These are phyloP conservation scores for Pelargonium citronellum DNA, from an alignment of 441 rosid genomes.

Conservation along the genomic window DNA sequence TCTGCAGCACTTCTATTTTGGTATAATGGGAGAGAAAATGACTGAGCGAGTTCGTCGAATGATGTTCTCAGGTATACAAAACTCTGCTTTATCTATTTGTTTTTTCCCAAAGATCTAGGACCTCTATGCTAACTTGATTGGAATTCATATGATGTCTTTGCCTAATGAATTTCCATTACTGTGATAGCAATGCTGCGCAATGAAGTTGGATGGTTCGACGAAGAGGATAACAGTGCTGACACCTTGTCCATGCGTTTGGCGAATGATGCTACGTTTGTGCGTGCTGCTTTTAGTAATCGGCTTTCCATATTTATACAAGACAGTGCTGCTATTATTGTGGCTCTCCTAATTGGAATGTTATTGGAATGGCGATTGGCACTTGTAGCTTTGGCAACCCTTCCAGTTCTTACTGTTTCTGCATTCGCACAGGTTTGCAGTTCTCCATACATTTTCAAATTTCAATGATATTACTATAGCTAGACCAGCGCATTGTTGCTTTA, in stretches of 20 bases:
- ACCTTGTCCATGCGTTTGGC: constrained; percentile 95
- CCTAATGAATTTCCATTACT: constrained; percentile 22
- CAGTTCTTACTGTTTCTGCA: constrained; percentile 82
- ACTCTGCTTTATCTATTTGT: neutral
- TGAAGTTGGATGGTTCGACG: constrained; percentile 99
- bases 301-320: constrained; percentile 94
- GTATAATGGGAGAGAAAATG: constrained; percentile 99
- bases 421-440: constrained; percentile 77
- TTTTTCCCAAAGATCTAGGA: neutral
- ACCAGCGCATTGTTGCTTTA: neutral
- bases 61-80: constrained; percentile 91
- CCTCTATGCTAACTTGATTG: no score
- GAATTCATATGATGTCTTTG: neutral
- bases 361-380: constrained; percentile 89
- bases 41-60: constrained; percentile 94
- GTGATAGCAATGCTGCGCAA: constrained; percentile 89
- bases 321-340: constrained; percentile 79
- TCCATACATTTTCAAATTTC: constrained; percentile 17
- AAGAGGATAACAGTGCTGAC: constrained; percentile 93
- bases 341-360: constrained; percentile 75
- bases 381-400: constrained; percentile 88
- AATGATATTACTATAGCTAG: neutral
- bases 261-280: constrained; percentile 94
- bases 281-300: constrained; percentile 94
- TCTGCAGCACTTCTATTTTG: constrained; percentile 96